Evolutionary conservation across 805 yeast species (phyloP).

Genomic region (Blastobotrys muscicola): DNA sequence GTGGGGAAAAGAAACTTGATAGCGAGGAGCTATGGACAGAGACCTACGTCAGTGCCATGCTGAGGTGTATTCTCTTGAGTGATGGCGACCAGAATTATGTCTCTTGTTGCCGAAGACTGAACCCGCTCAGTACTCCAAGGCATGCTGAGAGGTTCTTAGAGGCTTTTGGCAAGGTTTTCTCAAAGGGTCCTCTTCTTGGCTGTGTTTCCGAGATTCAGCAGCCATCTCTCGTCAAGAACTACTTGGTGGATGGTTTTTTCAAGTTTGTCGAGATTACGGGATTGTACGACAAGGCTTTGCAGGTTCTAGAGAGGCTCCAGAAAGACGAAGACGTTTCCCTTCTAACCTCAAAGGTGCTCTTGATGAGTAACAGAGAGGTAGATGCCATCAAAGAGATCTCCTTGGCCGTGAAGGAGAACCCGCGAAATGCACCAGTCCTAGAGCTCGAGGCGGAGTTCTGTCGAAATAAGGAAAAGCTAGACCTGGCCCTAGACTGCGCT

Average conservation of each 20-base stretch:
- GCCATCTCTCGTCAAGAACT: constrained; percentile 55
- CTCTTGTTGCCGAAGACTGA: constrained; percentile 75
- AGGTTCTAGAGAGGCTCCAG: constrained; percentile 43
- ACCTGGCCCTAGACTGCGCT: constrained; percentile 51
- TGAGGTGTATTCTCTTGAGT: constrained; percentile 66
- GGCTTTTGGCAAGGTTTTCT: constrained; percentile 59
- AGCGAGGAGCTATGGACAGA: constrained; percentile 31
- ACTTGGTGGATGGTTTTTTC: constrained; percentile 66
- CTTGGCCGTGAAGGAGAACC: constrained; percentile 30
- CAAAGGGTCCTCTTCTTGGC: constrained; percentile 59
- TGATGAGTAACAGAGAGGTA: constrained; percentile 36
- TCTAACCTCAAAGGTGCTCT: constrained; percentile 35
- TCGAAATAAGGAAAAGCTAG: constrained; percentile 41
- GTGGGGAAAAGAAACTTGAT: constrained; percentile 30
- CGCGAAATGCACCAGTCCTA: constrained; percentile 51
- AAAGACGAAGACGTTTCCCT: constrained; percentile 41
- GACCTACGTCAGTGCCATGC: constrained; percentile 59
- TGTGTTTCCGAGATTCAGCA: constrained; percentile 57
- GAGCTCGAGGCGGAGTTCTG: constrained; percentile 58
- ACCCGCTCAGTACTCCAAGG: constrained; percentile 52
- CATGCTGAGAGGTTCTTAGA: constrained; percentile 46
- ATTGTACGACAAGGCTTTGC: constrained; percentile 50
- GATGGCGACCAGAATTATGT: constrained; percentile 70
- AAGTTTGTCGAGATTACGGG: constrained; percentile 57
- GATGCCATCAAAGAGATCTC: constrained; percentile 39